These are phyloP conservation scores for Xylogone sp. DNA, from an alignment of 2,329 filamentous ascomycete species.

Conservation along the genomic window DNA sequence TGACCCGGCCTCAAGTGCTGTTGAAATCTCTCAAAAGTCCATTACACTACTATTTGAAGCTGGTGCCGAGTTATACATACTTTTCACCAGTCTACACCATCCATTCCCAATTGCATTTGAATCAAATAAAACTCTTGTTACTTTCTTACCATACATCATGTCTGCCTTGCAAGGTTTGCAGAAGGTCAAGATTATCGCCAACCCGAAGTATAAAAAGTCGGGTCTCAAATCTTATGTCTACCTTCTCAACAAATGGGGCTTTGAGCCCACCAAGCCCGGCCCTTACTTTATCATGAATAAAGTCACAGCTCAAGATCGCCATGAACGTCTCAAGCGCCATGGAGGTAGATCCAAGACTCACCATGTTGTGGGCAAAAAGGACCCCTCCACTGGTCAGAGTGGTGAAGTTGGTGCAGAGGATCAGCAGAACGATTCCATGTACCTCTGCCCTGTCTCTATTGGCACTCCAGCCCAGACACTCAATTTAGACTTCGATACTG, in stretches of 20 bases:
- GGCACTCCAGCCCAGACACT: constrained; percentile 62
- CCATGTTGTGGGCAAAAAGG: constrained; percentile 46
- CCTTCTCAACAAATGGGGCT: constrained; percentile 57
- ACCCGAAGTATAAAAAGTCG: constrained; percentile 54
- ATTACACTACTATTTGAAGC: constrained; percentile 48
- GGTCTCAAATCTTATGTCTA: constrained; percentile 62
- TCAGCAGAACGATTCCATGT: constrained; percentile 62
- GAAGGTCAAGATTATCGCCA: constrained; percentile 50
- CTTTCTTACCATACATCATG: not conserved
- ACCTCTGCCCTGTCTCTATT: constrained; percentile 60
- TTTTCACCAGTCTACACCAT: not conserved
- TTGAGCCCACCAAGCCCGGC: constrained; percentile 58
- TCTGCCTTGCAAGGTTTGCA: constrained; percentile 23
- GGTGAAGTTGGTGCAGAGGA: constrained; percentile 57
- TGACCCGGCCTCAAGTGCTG: not conserved
- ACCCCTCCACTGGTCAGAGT: constrained; percentile 31
- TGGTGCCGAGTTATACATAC: not conserved
- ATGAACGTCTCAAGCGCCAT: constrained; percentile 41
- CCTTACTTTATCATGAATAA: constrained; percentile 53
- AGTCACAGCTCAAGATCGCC: constrained; percentile 29
- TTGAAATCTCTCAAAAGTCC: constrained; percentile 37
- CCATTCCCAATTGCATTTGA: not conserved
- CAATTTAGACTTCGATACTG: constrained; percentile 66
- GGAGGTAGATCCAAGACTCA: constrained; percentile 45
- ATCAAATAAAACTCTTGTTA: not conserved